These are phyloP conservation scores for Arthrobotrys sinensis DNA, from an alignment of 2,329 filamentous ascomycete species.

Conservation along the genomic window DNA sequence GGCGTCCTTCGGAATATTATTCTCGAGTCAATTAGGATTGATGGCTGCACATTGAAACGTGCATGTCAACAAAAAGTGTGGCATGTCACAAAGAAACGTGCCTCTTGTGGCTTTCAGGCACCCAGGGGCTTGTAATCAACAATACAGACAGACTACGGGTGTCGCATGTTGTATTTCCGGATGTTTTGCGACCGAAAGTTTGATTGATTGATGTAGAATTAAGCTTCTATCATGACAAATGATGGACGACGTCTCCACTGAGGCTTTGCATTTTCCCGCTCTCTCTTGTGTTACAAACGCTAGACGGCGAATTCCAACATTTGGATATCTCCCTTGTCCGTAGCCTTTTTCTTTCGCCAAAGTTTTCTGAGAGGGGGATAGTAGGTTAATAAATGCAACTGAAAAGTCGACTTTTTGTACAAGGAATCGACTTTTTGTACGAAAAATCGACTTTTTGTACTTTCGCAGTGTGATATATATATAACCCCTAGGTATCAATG, in stretches of 20 bases:
- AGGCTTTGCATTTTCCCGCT: conserved; percentile 57
- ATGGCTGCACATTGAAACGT: conserved; percentile 11
- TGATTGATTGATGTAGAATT: conserved; percentile 28
- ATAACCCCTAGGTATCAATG: conserved; percentile 12
- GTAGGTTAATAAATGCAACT: conserved; percentile 52
- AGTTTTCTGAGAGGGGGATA: conserved; percentile 41
- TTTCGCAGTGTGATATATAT: conserved; percentile 19
- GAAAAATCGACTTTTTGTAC: conserved; percentile 37
- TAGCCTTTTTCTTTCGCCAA: conserved; percentile 12
- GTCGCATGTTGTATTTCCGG: conserved; percentile 28
- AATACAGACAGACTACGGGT: not conserved
- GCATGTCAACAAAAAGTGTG: conserved; percentile 18
- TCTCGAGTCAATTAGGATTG: conserved; percentile 25
- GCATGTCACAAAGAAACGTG: conserved; percentile 22
- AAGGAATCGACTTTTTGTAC: conserved; percentile 32
- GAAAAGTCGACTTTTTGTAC: conserved; percentile 52
- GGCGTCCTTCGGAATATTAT: conserved; percentile 54
- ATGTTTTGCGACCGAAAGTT: conserved; percentile 17
- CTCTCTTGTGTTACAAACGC: conserved; percentile 38
- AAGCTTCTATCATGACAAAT: conserved; percentile 59
- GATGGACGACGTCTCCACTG: conserved; percentile 37
- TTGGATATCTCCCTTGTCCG: conserved; percentile 11
- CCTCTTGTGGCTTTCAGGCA: conserved; percentile 54
- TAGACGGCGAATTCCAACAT: conserved; percentile 56
- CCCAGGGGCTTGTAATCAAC: conserved; percentile 30